Percentiles rank a stretch among this genome's conserved stretches.
These are phyloP conservation scores for Anisodus acutangulus DNA, from an alignment of 257 asterid genomes.

Conservation along the genomic window DNA sequence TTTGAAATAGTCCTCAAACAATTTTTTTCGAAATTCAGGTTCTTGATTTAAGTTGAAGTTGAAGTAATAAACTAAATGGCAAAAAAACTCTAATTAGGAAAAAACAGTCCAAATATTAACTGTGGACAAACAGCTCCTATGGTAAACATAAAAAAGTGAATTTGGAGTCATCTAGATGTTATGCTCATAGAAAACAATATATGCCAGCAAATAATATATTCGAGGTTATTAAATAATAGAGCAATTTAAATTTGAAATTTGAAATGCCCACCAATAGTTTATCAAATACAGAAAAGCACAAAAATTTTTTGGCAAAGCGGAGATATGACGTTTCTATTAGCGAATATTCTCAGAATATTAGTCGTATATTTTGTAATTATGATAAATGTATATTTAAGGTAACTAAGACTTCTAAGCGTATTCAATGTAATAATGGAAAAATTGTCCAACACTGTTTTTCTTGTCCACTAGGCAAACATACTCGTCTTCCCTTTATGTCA, in stretches of 20 bases:
- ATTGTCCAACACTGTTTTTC: no score
- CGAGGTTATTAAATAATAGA: neutral
- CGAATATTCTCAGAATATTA: no score
- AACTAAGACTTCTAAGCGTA: no score
- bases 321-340: neutral
- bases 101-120: neutral
- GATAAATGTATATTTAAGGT: no score
- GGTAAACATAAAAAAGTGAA: neutral
- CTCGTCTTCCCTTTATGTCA: no score
- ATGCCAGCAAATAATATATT: neutral
- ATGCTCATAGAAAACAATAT: neutral
- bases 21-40: neutral
- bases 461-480: no score
- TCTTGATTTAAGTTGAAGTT: neutral
- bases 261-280: neutral
- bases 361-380: no score
- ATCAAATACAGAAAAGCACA: neutral
- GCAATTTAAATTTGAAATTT: neutral
- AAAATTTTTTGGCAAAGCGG: neutral
- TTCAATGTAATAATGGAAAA: no score
- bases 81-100: neutral
- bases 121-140: neutral
- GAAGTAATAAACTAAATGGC: no score
- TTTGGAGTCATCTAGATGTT: slow-evolving; percentile 6
- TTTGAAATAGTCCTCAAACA: neutral